A percentile compares a stretch with the other conserved stretches of the same genome.
Evolutionary conservation across 768 basidiomycete species (phyloP).

Genomic region (Paxillus rubicundulus): DNA sequence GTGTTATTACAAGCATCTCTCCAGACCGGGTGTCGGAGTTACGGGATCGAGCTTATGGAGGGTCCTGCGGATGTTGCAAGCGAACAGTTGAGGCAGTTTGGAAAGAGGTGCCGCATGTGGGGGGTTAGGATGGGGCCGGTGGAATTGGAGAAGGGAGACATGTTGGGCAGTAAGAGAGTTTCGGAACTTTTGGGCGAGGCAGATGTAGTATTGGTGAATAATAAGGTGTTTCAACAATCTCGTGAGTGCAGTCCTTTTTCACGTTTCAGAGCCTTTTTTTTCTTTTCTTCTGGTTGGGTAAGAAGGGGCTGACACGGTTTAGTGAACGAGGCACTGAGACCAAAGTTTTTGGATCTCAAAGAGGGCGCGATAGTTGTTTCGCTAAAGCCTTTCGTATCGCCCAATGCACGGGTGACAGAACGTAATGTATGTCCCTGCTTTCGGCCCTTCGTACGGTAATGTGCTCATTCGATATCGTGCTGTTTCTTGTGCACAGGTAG

Average conservation of each 20-base stretch:
- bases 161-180: conserved; percentile 67
- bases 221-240: conserved; percentile 76
- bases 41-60: conserved; percentile 77
- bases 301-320: background rate
- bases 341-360: conserved; percentile 92
- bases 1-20: conserved; percentile 79
- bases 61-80: conserved; percentile 79
- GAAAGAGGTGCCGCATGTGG: conserved; percentile 86
- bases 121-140: conserved; percentile 74
- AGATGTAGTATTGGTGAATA: conserved; percentile 90
- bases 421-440: conserved; percentile 60
- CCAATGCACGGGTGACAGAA: conserved; percentile 75
- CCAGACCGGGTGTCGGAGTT: conserved; percentile 74
- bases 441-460: background rate
- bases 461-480: background rate
- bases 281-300: too few relatives aligned
- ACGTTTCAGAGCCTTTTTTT: background rate
- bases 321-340: conserved; percentile 87
- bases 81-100: conserved; percentile 71
- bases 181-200: conserved; percentile 72
- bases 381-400: conserved; percentile 79
- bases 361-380: conserved; percentile 90
- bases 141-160: conserved; percentile 82
- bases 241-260: conserved; percentile 45
- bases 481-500: conserved; percentile 43